phyloP scores from a whole-genome alignment of 768 basidiomycete genomes.

The Xanthoconium stramineum region DNA sequence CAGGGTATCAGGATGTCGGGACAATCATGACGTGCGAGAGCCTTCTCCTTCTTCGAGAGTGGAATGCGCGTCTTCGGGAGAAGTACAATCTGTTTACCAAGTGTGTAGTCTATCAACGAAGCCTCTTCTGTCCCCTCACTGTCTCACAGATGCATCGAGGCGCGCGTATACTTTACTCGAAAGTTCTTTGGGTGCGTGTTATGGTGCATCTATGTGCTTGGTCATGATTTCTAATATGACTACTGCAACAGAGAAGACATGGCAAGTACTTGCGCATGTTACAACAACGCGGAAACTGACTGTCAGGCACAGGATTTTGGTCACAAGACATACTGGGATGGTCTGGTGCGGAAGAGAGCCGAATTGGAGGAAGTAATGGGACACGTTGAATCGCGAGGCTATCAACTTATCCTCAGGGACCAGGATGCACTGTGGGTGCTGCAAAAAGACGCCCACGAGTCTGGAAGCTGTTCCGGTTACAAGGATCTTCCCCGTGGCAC shows the following conservation, averaged over 20 bases:
- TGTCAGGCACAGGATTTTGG: constrained; percentile 35
- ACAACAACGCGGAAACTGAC: not conserved
- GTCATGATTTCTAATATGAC: not conserved
- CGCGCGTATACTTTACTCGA: constrained; percentile 37
- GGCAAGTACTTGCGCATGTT: constrained; percentile 1
- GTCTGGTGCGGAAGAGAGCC: constrained; percentile 29
- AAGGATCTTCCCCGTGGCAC: constrained; percentile 8
- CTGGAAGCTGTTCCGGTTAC: constrained; percentile 21
- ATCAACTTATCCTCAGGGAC: constrained; percentile 32
- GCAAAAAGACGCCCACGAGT: constrained; percentile 17
- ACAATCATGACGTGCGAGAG: constrained; percentile 29
- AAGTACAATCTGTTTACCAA: constrained; percentile 35
- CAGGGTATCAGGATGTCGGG: constrained; percentile 23
- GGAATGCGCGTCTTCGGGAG: constrained; percentile 30
- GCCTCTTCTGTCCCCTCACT: not conserved
- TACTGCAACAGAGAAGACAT: constrained; percentile 20
- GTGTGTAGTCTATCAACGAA: constrained; percentile 10
- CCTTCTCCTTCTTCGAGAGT: constrained; percentile 30
- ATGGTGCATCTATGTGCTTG: not conserved
- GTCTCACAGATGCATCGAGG: constrained; percentile 34
- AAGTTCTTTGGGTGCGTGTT: constrained; percentile 38
- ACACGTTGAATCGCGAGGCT: constrained; percentile 33
- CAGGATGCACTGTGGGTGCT: constrained; percentile 40
- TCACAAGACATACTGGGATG: constrained; percentile 37
- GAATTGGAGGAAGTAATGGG: constrained; percentile 31